These are phyloP conservation scores for Alternaria atra DNA, from an alignment of 2,329 filamentous ascomycete genomes.

Conservation along the genomic window DNA sequence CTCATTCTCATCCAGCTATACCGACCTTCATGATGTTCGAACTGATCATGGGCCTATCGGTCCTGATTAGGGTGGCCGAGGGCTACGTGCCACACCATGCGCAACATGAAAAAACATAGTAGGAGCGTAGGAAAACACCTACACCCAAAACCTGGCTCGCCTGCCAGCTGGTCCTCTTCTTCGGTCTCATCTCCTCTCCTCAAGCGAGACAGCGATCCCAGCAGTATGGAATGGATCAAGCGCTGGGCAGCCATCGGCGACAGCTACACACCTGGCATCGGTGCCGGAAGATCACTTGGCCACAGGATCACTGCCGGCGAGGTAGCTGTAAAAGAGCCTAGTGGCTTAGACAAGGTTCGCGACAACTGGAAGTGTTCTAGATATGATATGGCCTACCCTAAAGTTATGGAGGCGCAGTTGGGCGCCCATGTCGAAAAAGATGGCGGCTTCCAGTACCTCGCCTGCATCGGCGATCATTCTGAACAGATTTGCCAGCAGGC, in stretches of 20 bases:
- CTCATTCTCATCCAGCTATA: not conserved
- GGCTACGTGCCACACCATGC: conserved; percentile 1
- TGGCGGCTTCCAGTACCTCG: conserved; percentile 13
- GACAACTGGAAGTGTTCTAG: conserved; percentile 9
- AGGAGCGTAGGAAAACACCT: not conserved
- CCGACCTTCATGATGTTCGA: not conserved
- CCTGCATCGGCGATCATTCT: conserved; percentile 11
- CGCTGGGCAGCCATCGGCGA: conserved; percentile 12
- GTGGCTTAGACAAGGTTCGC: not conserved
- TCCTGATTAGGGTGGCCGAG: not conserved
- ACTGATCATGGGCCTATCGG: not conserved
- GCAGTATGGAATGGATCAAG: conserved; percentile 8
- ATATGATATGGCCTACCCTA: conserved; percentile 9
- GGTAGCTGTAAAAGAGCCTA: not conserved
- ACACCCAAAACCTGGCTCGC: not conserved
- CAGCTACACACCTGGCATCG: conserved; percentile 7
- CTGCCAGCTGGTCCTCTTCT: not conserved
- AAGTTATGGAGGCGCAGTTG: conserved; percentile 11
- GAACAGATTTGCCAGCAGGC: conserved; percentile 10
- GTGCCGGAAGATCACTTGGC: conserved; percentile 5
- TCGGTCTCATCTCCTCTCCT: not conserved
- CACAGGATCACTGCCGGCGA: not conserved
- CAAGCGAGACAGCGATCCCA: not conserved
- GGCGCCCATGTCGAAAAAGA: conserved; percentile 8
- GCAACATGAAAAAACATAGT: not conserved